Conservation (phyloP, 2,329 filamentous ascomycete genomes). For the Emmonsiellopsis sp. region DNA sequence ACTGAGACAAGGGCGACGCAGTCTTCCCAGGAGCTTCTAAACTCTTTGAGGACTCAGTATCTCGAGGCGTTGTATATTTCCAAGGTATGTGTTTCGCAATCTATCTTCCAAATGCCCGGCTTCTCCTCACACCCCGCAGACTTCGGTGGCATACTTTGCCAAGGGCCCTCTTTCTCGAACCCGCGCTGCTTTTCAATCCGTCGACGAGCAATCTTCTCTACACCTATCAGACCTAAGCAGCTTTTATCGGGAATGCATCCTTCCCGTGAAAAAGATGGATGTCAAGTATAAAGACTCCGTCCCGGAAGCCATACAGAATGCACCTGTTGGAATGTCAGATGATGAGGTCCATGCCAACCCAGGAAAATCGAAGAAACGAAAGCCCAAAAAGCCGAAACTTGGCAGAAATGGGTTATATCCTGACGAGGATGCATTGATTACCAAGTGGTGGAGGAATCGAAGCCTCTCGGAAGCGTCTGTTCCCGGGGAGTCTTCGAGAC, state of each 20-base stretch:
- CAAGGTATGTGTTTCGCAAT: slow-evolving; percentile 21
- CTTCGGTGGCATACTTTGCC: slow-evolving; percentile 43
- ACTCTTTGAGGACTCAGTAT: slow-evolving; percentile 30
- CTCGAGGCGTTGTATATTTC: slow-evolving; percentile 35
- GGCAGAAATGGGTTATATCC: slow-evolving; percentile 40
- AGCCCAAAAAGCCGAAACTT: slow-evolving; percentile 26
- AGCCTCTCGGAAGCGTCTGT: slow-evolving; percentile 17
- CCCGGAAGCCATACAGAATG: slow-evolving; percentile 28
- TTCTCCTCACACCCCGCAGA: slow-evolving; percentile 19
- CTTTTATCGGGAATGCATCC: slow-evolving; percentile 33
- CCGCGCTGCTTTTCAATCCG: slow-evolving; percentile 28
- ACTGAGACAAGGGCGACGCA: slow-evolving; percentile 14
- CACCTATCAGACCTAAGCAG: slow-evolving; percentile 21
- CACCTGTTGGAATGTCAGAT: slow-evolving; percentile 28
- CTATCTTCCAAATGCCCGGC: background rate
- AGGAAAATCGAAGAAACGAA: slow-evolving; percentile 23
- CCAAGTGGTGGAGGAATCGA: slow-evolving; percentile 38
- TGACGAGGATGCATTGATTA: slow-evolving; percentile 33
- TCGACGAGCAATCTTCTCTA: slow-evolving; percentile 14
- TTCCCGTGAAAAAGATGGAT: slow-evolving; percentile 38
- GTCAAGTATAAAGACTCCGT: slow-evolving; percentile 38
- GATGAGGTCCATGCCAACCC: slow-evolving; percentile 18
- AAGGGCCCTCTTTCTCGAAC: slow-evolving; percentile 41
- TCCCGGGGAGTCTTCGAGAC: slow-evolving; percentile 20
- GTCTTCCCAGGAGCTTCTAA: slow-evolving; percentile 26